Evolutionary conservation across 768 basidiomycete species (phyloP).

Genomic region (Leucogyrophana mollusca): DNA sequence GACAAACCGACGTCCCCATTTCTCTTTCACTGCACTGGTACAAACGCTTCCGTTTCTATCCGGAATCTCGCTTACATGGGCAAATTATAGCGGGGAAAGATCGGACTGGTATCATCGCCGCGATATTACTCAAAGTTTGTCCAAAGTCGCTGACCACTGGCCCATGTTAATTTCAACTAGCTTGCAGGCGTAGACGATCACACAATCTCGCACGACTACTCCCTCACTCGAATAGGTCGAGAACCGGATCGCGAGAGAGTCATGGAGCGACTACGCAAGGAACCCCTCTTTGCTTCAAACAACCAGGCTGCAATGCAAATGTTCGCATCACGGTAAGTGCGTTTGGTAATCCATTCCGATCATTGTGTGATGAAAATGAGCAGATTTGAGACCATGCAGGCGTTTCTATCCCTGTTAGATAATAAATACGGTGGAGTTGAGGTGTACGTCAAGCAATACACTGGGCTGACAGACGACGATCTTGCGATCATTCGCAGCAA

Average conservation of each 20-base stretch:
- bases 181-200: slow-evolving; percentile 71
- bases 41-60: slow-evolving; percentile 1
- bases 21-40: slow-evolving; percentile 76
- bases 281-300: slow-evolving; percentile 72
- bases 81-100: slow-evolving; percentile 69
- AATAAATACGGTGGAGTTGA: slow-evolving; percentile 70
- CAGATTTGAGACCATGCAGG: slow-evolving; percentile 76
- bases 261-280: slow-evolving; percentile 63
- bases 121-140: slow-evolving; percentile 65
- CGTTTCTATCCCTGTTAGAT: slow-evolving; percentile 59
- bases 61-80: neutral
- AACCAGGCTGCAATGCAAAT: slow-evolving; percentile 78
- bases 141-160: neutral
- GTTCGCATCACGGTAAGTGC: slow-evolving; percentile 70
- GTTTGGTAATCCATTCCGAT: neutral
- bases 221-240: slow-evolving; percentile 74
- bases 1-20: slow-evolving; percentile 65
- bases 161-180: slow-evolving; percentile 33
- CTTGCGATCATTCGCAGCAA: slow-evolving; percentile 57
- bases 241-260: slow-evolving; percentile 75
- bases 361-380: neutral
- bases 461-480: slow-evolving; percentile 64
- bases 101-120: slow-evolving; percentile 74
- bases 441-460: slow-evolving; percentile 53
- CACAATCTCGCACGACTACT: slow-evolving; percentile 69